These are phyloP conservation scores for Talaromyces sp. DNA, from an alignment of 2,329 filamentous ascomycete genomes.

Conservation along the genomic window DNA sequence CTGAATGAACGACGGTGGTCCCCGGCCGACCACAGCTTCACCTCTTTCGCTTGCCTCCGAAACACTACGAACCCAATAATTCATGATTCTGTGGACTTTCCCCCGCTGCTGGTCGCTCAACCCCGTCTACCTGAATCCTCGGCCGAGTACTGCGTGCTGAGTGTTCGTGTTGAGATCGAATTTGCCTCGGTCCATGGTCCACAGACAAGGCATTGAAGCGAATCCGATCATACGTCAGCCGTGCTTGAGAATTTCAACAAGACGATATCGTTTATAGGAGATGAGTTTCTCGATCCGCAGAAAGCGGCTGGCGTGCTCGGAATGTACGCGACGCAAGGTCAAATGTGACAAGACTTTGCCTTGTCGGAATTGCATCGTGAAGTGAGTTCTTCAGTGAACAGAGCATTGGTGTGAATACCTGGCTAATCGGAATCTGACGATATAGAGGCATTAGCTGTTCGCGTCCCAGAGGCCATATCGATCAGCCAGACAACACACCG, in stretches of 20 bases:
- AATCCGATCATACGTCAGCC: neutral
- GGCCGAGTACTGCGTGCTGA: neutral
- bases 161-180: neutral
- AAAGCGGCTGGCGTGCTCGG: slow-evolving; percentile 14
- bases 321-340: slow-evolving; percentile 17
- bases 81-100: neutral
- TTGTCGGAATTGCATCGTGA: slow-evolving; percentile 17
- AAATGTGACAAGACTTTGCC: slow-evolving; percentile 17
- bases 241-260: neutral
- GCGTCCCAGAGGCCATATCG: neutral
- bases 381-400: neutral
- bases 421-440: neutral
- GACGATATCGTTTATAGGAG: neutral
- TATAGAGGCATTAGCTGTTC: slow-evolving; percentile 8
- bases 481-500: neutral
- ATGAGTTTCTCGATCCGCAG: slow-evolving; percentile 17
- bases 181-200: neutral
- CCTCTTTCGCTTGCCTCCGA: neutral
- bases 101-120: neutral
- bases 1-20: neutral
- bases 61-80: neutral
- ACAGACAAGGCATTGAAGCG: too few species aligned
- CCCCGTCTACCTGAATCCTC: neutral
- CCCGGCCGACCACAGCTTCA: neutral
- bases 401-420: neutral